Evolutionary conservation across 306 rosid genomes (phyloP).

Genomic region (Vigna reflexopilosa): DNA sequence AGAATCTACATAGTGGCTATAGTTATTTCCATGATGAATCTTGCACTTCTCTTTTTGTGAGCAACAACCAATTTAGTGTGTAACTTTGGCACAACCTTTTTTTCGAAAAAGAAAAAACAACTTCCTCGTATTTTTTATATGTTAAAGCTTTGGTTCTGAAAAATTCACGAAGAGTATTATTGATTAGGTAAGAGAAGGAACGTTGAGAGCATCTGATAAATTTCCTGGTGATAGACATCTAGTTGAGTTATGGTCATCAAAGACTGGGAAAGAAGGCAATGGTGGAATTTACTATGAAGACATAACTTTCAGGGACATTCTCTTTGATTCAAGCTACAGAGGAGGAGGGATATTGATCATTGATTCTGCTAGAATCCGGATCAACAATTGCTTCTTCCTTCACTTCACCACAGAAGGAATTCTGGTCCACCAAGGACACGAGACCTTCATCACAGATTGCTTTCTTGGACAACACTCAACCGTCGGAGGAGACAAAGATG

Average conservation of each 20-base stretch:
- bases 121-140: background rate
- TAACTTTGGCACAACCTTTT: background rate
- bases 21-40: background rate
- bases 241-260: slow-evolving; percentile 57
- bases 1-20: background rate
- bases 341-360: slow-evolving; percentile 67
- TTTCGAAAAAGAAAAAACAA: background rate
- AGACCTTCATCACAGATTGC: slow-evolving; percentile 62
- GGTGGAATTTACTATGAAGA: slow-evolving; percentile 64
- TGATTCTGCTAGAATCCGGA: slow-evolving; percentile 64
- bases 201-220: slow-evolving; percentile 66
- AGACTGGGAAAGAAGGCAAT: background rate
- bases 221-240: slow-evolving; percentile 70
- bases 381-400: slow-evolving; percentile 70
- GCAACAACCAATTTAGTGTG: slow-evolving; percentile 7
- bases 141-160: slow-evolving; percentile 25
- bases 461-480: slow-evolving; percentile 76
- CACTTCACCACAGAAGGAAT: slow-evolving; percentile 73
- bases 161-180: background rate
- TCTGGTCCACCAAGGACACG: slow-evolving; percentile 65
- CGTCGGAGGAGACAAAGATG: slow-evolving; percentile 59
- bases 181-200: slow-evolving; percentile 65
- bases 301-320: slow-evolving; percentile 69
- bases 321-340: slow-evolving; percentile 65
- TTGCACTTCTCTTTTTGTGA: background rate